A percentile compares a stretch with the other conserved stretches of the same genome.
Evolutionary conservation across 805 yeast genomes (phyloP).

Genomic region (Ogataea sp.): DNA sequence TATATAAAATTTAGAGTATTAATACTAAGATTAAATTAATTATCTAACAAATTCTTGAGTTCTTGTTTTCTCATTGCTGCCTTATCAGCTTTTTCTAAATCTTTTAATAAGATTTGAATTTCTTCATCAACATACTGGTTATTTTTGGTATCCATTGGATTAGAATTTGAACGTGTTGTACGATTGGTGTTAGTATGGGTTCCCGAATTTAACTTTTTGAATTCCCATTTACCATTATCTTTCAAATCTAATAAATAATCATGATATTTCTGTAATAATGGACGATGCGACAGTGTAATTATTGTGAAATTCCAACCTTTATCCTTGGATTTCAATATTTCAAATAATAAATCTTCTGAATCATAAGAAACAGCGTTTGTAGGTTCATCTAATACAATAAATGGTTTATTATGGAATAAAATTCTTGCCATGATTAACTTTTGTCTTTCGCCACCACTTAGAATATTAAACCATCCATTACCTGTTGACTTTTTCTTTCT

Average conservation of each 20-base stretch:
- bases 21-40: too few relatives aligned
- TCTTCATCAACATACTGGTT: constrained; percentile 54
- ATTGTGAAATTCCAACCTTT: constrained; percentile 56
- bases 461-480: constrained; percentile 69
- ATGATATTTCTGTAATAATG: constrained; percentile 77
- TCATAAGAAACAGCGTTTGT: constrained; percentile 89
- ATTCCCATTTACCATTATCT: constrained; percentile 47
- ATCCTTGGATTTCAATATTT: constrained; percentile 36
- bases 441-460: constrained; percentile 95
- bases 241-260: constrained; percentile 65
- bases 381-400: constrained; percentile 86
- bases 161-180: not conserved
- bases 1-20: too few relatives aligned
- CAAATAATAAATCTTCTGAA: constrained; percentile 81
- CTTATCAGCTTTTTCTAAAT: constrained; percentile 48
- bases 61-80: constrained; percentile 55
- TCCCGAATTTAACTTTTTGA: constrained; percentile 15
- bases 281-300: constrained; percentile 78
- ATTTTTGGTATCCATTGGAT: constrained; percentile 7
- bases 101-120: constrained; percentile 54
- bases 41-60: constrained; percentile 45
- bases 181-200: not conserved
- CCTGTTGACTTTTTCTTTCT: constrained; percentile 1
- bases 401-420: constrained; percentile 69
- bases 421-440: constrained; percentile 83